These are phyloP conservation scores for Aspergillus ibericus DNA, from an alignment of 2,329 filamentous ascomycete genomes.

Conservation along the genomic window DNA sequence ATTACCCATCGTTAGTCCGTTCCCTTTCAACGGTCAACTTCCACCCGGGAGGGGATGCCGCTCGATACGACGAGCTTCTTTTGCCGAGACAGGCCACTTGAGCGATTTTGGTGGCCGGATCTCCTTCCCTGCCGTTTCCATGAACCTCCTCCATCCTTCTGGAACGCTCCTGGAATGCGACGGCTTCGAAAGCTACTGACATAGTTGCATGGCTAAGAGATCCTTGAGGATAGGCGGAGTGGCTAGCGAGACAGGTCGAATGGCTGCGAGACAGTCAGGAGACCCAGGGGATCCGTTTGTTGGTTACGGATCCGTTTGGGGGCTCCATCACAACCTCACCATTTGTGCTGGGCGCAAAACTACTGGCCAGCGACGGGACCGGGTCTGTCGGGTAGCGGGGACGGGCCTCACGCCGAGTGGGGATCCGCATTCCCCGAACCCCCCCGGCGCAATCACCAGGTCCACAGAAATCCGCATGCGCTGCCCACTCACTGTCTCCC, in stretches of 20 bases:
- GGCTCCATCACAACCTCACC: not conserved
- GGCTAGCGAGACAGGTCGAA: not conserved
- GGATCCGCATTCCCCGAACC: conserved; percentile 27
- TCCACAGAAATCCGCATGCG: conserved; percentile 11
- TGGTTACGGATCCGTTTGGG: conserved; percentile 2
- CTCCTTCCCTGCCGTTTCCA: conserved; percentile 8
- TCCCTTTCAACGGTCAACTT: not conserved
- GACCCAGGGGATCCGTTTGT: not conserved
- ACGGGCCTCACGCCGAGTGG: conserved; percentile 25
- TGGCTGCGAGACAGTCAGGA: not conserved
- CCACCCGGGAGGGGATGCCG: not conserved
- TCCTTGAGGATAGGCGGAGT: conserved; percentile 1
- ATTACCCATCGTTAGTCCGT: not conserved
- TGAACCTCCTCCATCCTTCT: conserved; percentile 24
- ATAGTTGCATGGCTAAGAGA: conserved; percentile 1
- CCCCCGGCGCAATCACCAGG: conserved; percentile 14
- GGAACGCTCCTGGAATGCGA: conserved; percentile 18
- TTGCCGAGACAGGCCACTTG: not conserved
- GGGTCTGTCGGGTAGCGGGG: conserved; percentile 20
- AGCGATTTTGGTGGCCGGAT: conserved; percentile 11
- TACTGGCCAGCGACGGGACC: conserved; percentile 10
- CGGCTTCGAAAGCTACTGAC: conserved; percentile 13
- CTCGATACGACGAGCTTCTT: not conserved
- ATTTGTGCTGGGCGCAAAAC: not conserved
- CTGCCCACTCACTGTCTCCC: not conserved